Conservation (phyloP, 768 basidiomycete species). For the Panus rudis region DNA sequence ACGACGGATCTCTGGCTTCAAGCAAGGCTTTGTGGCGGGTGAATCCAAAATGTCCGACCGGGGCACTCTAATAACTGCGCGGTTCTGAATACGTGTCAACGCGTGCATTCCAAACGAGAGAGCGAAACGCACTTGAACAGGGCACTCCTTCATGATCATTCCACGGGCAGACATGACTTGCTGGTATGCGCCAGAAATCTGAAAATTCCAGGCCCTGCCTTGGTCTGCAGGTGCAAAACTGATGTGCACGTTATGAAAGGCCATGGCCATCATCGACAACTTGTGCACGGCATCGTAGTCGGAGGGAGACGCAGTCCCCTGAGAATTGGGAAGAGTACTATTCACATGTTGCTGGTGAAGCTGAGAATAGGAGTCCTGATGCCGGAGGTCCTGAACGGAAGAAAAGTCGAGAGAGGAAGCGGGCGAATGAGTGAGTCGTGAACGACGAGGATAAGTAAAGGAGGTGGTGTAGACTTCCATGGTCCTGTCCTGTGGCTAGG, state of each 20-base stretch:
- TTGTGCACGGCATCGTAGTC: slow-evolving; percentile 74
- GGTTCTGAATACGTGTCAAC: too few species aligned
- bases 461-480: slow-evolving; percentile 97
- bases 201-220: slow-evolving; percentile 78
- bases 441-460: slow-evolving; percentile 84
- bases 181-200: slow-evolving; percentile 85
- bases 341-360: slow-evolving; percentile 24
- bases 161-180: slow-evolving; percentile 90
- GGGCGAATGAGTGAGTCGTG: slow-evolving; percentile 60
- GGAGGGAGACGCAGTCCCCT: slow-evolving; percentile 30
- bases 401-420: slow-evolving; percentile 58
- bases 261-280: slow-evolving; percentile 66
- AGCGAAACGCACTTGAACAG: slow-evolving; percentile 56
- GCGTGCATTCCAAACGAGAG: neutral
- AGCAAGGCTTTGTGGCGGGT: slow-evolving; percentile 64
- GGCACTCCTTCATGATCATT: slow-evolving; percentile 83
- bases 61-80: slow-evolving; percentile 81
- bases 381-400: slow-evolving; percentile 39
- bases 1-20: slow-evolving; percentile 77
- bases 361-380: slow-evolving; percentile 30
- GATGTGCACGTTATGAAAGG: slow-evolving; percentile 77
- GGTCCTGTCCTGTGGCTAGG: slow-evolving; percentile 19
- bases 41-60: slow-evolving; percentile 91
- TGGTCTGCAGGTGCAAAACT: slow-evolving; percentile 70
- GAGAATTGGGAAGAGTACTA: slow-evolving; percentile 24